Evolutionary conservation across 1,139 yeast species (phyloP), one percentile per base, ranked within the genome.

Genomic region (Schwanniomyces etchellsii): DNA sequence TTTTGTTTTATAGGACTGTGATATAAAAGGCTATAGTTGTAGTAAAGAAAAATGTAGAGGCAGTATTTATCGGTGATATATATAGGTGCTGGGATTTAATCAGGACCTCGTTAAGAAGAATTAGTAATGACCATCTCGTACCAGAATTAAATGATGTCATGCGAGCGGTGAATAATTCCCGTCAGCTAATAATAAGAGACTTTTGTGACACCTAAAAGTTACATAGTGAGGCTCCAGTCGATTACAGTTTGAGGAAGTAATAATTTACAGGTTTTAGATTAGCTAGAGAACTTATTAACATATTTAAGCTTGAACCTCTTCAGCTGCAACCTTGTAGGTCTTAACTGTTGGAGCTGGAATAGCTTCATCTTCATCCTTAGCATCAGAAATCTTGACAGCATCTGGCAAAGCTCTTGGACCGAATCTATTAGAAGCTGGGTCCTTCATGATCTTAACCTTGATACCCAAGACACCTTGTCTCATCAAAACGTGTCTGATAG

Each of bases 381-480:
- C 96, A 69, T 89, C 96, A 58, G 80, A 70, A 63, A 91, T 84
- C 70, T 80, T 76, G 66, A 57, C 97, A 65, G 83, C 88, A 71
- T 91, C 99, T 64, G 99, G 99, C 64, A 91, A 81, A 33, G 81
- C 58, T 69, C 71, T 89, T 72, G 96, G 93, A 71, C 98, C 97
- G 51, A 65, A 59, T 71, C 74, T 83, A 79, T 80, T 80, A 61
- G 80, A 66, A 60, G 96, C 89, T 69, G 97, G 96, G 78, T 91
- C 97, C 70, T 84, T 86, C 99, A 91, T 91, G 65, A 91, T 91
- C 82, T 91, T 91, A 61, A 91, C 97, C 81, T 84, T 91, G 68
- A 91, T 83, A 81, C 99, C 99, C 64, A 91, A 82, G 51, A 91
- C 97, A 86, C 99, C 99, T 77, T 91, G 98, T 82, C 97, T 89